Evolutionary conservation across 805 yeast genomes (phyloP).

Genomic region (Monosporozyma yasuniensis): DNA sequence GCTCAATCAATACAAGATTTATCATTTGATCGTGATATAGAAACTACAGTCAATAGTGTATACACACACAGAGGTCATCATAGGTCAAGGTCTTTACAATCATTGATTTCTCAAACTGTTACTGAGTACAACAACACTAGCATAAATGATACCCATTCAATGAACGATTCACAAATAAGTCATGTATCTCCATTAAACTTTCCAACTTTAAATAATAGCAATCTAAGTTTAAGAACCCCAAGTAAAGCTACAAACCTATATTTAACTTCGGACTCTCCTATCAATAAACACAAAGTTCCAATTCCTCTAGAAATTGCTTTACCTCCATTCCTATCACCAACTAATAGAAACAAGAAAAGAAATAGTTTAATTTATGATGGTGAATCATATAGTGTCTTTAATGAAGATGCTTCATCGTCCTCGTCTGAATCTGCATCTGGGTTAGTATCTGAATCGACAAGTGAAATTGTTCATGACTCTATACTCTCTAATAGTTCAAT

Average conservation of each 20-base stretch:
- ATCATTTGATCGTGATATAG: background rate
- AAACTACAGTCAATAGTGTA: background rate
- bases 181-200: slow-evolving; percentile 13
- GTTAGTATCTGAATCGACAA: background rate
- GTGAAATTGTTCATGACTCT: background rate
- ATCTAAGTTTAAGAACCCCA: background rate
- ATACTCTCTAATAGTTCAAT: slow-evolving; percentile 16
- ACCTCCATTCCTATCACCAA: slow-evolving; percentile 33
- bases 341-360: slow-evolving; percentile 23
- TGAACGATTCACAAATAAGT: background rate
- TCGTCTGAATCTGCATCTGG: background rate
- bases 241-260: slow-evolving; percentile 16
- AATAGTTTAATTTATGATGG: slow-evolving; percentile 33
- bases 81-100: slow-evolving; percentile 20
- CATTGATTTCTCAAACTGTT: slow-evolving; percentile 23
- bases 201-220: slow-evolving; percentile 4
- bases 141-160: background rate
- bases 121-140: slow-evolving; percentile 5
- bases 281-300: slow-evolving; percentile 29
- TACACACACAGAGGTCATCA: slow-evolving; percentile 4
- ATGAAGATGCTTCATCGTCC: slow-evolving; percentile 4
- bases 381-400: slow-evolving; percentile 26
- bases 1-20: background rate
- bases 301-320: slow-evolving; percentile 32
- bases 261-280: slow-evolving; percentile 30